Percentiles rank a stretch among this genome's conserved stretches.
Evolutionary conservation across 1,284 basidiomycete species (phyloP).

Genomic region (Cystobasidium pallidum): DNA sequence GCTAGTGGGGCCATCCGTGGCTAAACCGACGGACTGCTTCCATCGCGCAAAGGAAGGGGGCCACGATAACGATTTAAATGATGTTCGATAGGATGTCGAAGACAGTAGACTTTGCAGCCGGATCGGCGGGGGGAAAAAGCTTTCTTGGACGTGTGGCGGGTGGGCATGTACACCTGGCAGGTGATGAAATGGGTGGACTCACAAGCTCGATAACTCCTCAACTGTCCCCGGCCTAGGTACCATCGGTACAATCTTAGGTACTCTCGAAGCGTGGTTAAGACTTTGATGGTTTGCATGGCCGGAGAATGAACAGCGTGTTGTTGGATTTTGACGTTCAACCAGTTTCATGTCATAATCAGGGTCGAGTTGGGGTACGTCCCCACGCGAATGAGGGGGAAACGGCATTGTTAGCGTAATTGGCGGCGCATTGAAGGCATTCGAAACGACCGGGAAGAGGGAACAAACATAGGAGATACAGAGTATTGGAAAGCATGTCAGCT

Average conservation of each 20-base stretch:
- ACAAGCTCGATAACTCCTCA: constrained; percentile 20
- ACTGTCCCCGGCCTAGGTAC: constrained; percentile 13
- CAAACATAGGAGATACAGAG: too few species aligned
- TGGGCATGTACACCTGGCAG: not conserved
- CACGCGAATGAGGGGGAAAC: not conserved
- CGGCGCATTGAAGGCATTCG: not conserved
- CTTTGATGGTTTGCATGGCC: not conserved
- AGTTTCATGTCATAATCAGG: not conserved
- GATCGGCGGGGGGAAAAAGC: too few species aligned
- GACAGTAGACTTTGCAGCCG: too few species aligned
- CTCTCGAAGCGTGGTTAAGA: constrained; percentile 4
- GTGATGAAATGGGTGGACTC: not conserved
- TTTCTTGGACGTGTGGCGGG: too few species aligned
- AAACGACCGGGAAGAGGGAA: not conserved
- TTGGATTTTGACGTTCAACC: not conserved
- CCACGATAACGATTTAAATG: not conserved
- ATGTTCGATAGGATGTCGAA: too few species aligned
- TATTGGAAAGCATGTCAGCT: too few species aligned
- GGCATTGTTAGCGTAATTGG: not conserved
- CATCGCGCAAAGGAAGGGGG: not conserved
- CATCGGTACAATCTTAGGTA: constrained; percentile 27
- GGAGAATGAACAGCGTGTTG: not conserved
- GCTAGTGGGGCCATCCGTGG: too few species aligned
- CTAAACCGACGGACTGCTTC: too few species aligned
- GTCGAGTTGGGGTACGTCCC: not conserved